Conservation (phyloP, 2,329 filamentous ascomycete species). For the Trichoderma aggressivum region DNA sequence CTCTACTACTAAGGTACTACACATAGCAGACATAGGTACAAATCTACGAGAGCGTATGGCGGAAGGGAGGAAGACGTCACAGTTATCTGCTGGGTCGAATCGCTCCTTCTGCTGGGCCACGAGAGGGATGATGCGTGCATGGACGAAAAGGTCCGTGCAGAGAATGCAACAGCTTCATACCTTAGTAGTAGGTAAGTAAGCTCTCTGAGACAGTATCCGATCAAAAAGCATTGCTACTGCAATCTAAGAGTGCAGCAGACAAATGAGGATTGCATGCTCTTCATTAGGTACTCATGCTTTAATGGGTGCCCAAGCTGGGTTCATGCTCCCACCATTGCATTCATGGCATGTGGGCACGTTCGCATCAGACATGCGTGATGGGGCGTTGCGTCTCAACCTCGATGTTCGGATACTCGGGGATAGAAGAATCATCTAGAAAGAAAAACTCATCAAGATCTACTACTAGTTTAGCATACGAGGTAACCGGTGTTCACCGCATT, state of each 20-base stretch:
- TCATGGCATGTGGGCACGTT: not conserved
- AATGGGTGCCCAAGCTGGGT: not conserved
- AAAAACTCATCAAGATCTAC: not conserved
- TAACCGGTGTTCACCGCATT: not conserved
- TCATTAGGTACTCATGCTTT: not conserved
- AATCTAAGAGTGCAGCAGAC: not conserved
- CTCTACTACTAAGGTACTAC: too few relatives aligned
- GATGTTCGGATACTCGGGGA: not conserved
- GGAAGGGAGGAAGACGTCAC: not conserved
- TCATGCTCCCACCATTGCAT: not conserved
- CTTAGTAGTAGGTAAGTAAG: not conserved
- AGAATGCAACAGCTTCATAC: not conserved
- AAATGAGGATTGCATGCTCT: not conserved
- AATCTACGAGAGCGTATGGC: not conserved
- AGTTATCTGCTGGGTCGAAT: not conserved
- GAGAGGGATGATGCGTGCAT: not conserved
- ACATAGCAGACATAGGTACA: not conserved
- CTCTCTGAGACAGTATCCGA: not conserved
- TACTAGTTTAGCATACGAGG: not conserved
- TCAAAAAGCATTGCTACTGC: not conserved
- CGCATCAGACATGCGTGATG: not conserved
- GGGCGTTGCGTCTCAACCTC: not conserved
- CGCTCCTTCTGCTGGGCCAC: not conserved
- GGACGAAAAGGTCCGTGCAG: not conserved
- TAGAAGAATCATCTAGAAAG: not conserved